phyloP scores from a whole-genome alignment of 768 basidiomycete species.

The Lentinula sp. region DNA sequence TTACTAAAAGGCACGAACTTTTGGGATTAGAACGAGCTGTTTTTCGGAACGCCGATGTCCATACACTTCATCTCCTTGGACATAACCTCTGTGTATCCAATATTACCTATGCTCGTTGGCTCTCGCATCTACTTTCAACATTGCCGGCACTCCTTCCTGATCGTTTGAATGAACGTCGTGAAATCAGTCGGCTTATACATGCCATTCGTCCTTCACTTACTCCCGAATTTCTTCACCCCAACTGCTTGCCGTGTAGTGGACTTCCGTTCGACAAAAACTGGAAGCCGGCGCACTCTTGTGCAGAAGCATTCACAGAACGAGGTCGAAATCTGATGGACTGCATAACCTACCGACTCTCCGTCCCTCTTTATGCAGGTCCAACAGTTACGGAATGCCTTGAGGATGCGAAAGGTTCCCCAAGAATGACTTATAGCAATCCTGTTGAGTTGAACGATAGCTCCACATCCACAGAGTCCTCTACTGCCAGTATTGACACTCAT shows the following conservation, averaged over 20 bases:
- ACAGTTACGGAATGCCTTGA: neutral
- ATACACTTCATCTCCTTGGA: neutral
- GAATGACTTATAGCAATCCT: too few species aligned
- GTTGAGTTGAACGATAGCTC: too few species aligned
- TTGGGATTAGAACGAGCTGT: neutral
- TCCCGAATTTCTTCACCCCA: neutral
- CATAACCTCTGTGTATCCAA: constrained; percentile 2
- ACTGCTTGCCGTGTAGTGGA: neutral
- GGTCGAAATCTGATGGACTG: neutral
- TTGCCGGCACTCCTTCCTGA: neutral
- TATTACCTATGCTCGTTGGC: neutral
- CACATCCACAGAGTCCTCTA: too few species aligned
- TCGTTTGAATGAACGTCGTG: neutral
- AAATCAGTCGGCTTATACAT: neutral
- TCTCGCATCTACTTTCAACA: neutral
- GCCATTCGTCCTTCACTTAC: neutral
- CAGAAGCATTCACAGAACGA: neutral
- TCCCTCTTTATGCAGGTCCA: neutral
- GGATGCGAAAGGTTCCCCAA: too few species aligned
- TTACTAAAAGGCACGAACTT: neutral
- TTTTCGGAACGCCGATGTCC: neutral
- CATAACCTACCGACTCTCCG: neutral
- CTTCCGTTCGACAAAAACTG: neutral
- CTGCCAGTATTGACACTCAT: too few species aligned
- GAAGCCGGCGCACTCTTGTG: neutral